Evolutionary conservation across 208 protist species (phyloP).

Genomic region (Crithidia sp.): DNA sequence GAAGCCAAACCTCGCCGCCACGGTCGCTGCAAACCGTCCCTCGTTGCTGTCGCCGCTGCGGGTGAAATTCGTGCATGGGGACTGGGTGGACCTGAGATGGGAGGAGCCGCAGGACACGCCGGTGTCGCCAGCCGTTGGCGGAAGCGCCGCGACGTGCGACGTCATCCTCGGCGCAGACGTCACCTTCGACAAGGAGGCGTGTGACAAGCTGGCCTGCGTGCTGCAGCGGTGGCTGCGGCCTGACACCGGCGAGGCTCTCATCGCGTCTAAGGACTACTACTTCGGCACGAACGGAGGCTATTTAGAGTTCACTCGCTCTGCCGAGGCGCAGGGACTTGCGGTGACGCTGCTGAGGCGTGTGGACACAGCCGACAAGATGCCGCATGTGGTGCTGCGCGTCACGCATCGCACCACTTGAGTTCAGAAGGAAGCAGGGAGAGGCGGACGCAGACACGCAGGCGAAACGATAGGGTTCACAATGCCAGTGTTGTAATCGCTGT

Average conservation of each 20-base stretch:
- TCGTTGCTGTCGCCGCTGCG: background rate
- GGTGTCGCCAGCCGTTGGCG: background rate
- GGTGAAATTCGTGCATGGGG: slow-evolving; percentile 76
- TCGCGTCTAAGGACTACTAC: slow-evolving; percentile 91
- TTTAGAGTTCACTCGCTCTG: slow-evolving; percentile 55
- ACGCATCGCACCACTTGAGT: slow-evolving; percentile 1
- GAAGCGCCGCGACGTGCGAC: slow-evolving; percentile 25
- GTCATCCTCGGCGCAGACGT: slow-evolving; percentile 85
- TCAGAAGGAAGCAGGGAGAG: background rate
- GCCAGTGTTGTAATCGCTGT: background rate
- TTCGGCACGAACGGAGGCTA: slow-evolving; percentile 88
- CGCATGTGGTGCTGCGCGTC: slow-evolving; percentile 66
- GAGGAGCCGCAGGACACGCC: background rate
- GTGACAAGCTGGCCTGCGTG: slow-evolving; percentile 68
- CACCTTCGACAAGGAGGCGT: slow-evolving; percentile 85
- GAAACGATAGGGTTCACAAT: too few relatives aligned
- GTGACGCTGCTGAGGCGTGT: slow-evolving; percentile 46
- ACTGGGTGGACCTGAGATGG: slow-evolving; percentile 72
- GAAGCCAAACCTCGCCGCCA: slow-evolving; percentile 80
- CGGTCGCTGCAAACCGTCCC: slow-evolving; percentile 28
- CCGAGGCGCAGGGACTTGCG: slow-evolving; percentile 36
- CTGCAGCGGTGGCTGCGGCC: slow-evolving; percentile 69
- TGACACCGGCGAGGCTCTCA: slow-evolving; percentile 48
- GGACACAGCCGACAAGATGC: slow-evolving; percentile 66
- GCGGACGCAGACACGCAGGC: too few relatives aligned